Evolutionary conservation across 2,329 filamentous ascomycete species (phyloP).

Genomic region (Xylariaceae sp.): DNA sequence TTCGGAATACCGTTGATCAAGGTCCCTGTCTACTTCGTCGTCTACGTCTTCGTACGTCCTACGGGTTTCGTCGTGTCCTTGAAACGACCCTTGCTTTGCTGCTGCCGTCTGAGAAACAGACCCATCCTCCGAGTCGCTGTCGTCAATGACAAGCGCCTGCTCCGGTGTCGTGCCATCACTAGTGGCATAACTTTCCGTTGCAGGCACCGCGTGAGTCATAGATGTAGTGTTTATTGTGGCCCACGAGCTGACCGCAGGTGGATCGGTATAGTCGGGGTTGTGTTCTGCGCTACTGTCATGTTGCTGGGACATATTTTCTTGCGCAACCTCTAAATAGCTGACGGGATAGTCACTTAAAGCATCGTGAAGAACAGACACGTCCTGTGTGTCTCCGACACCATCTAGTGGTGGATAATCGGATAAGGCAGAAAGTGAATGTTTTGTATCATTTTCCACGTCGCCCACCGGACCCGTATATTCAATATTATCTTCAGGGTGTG

Average conservation of each 20-base stretch:
- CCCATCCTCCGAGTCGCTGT: constrained; percentile 29
- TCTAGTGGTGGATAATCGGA: constrained; percentile 23
- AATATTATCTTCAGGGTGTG: not conserved
- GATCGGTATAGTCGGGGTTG: not conserved
- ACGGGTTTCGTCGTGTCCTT: constrained; percentile 16
- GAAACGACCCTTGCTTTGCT: constrained; percentile 16
- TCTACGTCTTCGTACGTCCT: constrained; percentile 27
- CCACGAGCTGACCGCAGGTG: constrained; percentile 22
- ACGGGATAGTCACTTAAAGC: constrained; percentile 23
- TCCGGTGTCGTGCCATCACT: constrained; percentile 24
- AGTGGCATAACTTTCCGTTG: constrained; percentile 16
- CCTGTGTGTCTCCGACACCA: constrained; percentile 11
- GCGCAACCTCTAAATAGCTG: constrained; percentile 21
- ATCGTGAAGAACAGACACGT: constrained; percentile 4
- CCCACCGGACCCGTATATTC: not conserved
- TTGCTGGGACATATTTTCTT: constrained; percentile 6
- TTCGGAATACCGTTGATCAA: constrained; percentile 27
- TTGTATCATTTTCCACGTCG: not conserved
- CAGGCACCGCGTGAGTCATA: constrained; percentile 11
- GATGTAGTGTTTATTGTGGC: constrained; percentile 25
- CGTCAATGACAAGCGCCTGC: constrained; percentile 30
- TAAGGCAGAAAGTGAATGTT: not conserved
- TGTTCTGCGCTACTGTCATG: constrained; percentile 6
- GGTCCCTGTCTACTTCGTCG: constrained; percentile 25
- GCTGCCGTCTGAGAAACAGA: constrained; percentile 15